Conservation (phyloP, 2,329 filamentous ascomycete genomes). For the Curvularia spicifera region DNA sequence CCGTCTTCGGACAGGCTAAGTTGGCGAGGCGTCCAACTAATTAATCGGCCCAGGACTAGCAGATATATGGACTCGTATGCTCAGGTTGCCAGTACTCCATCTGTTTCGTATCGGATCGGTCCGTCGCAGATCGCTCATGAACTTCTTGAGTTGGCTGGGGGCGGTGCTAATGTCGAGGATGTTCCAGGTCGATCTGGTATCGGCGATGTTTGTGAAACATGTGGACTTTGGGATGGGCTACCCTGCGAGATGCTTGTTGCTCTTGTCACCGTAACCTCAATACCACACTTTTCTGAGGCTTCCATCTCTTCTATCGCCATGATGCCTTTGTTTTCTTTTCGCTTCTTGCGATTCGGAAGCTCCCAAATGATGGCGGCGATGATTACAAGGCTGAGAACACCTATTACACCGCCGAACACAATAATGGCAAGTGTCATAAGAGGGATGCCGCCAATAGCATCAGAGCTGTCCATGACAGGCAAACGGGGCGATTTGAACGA, state of each 20-base stretch:
- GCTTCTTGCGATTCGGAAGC: slow-evolving; percentile 19
- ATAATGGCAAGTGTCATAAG: slow-evolving; percentile 20
- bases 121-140: background rate
- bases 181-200: slow-evolving; percentile 16
- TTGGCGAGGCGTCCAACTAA: background rate
- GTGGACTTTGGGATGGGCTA: slow-evolving; percentile 1
- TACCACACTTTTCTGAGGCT: slow-evolving; percentile 14
- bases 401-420: slow-evolving; percentile 16
- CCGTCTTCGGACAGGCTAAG: background rate
- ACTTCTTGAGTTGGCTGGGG: slow-evolving; percentile 7
- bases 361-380: slow-evolving; percentile 17
- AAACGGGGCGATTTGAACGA: background rate
- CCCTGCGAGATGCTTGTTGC: background rate
- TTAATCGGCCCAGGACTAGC: background rate
- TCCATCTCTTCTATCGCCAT: slow-evolving; percentile 16
- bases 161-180: slow-evolving; percentile 6
- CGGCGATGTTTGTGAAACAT: slow-evolving; percentile 11
- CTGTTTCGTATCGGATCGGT: background rate
- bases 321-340: slow-evolving; percentile 10
- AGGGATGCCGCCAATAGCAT: slow-evolving; percentile 15
- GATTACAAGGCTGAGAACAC: slow-evolving; percentile 18
- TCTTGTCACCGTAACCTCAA: slow-evolving; percentile 4
- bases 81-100: background rate
- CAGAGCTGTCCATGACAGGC: slow-evolving; percentile 4
- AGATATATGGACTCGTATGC: background rate